Base-by-base conservation (phyloP, 2,329 filamentous ascomycete genomes). In the Scopulariopsis brevicaulis region DNA sequence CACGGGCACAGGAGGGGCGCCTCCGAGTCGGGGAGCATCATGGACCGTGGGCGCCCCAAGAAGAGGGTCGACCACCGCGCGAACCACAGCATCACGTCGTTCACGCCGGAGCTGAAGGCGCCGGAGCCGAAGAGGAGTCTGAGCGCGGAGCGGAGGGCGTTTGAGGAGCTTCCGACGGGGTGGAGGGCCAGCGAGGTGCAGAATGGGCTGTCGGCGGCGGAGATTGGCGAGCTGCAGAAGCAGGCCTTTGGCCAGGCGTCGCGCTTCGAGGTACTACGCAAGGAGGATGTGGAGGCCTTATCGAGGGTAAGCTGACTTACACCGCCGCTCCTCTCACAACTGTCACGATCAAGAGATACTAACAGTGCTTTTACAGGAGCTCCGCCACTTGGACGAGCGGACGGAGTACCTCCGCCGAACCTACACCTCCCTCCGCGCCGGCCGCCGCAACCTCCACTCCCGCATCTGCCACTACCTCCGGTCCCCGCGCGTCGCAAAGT, bases 391-490 rank as follows among this genome's bases (percentile, higher is more conserved):
- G n/a, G 88, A 92, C 64, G 86, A 90, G 66, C 82, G 87, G 58
- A 88, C 85, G 58, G 86, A 90, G 63, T 91, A 91, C 65, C 82
- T 92, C 54, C 84, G 87, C 53, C 86, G 83, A 61, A 92, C 87
- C 0, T 89, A 90, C 71, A 85, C 81, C 56, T 89, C 86, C 5
- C 79, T 93, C 18, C 82, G 87, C 15, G 79, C 84, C n/a, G 87
- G 87, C 1, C 84, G 89, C 32, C 86, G 87, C 63, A 90, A 88
- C 66, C 79, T 92, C 4, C 89, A 92, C 66, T 80, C 81, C 8
- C 82, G 89, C 52, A 90, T 92, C 71, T 89, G 89, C 70, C 83
- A 86, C 57, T 90, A 90, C 65, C 79, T 92, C 11, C 85, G 86
- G 55, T 86, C 85, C 20, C 84, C 86, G 10, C 82, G 86, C 35